Evolutionary conservation across 2,329 filamentous ascomycete genomes (phyloP).

Genomic region (Colletotrichum sansevieriae): DNA sequence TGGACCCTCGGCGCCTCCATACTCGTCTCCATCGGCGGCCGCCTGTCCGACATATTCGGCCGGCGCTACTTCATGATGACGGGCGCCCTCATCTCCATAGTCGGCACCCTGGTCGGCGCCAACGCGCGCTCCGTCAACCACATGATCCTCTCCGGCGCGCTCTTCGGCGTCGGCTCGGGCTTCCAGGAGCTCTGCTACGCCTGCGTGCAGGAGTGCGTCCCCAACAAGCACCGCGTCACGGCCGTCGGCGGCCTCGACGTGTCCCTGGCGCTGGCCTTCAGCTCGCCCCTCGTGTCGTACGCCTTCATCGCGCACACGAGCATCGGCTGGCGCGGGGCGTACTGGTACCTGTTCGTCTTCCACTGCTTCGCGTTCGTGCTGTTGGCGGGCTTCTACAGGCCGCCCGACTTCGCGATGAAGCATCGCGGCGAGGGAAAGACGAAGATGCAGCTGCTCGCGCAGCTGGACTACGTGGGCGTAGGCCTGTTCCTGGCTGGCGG

Average conservation of each 20-base stretch:
- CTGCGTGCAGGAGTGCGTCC: slow-evolving; percentile 53
- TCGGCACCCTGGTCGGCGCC: slow-evolving; percentile 55
- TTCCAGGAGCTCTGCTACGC: slow-evolving; percentile 56
- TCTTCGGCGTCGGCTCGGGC: slow-evolving; percentile 56
- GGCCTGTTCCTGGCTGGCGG: slow-evolving; percentile 47
- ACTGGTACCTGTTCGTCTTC: slow-evolving; percentile 45
- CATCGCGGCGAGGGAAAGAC: slow-evolving; percentile 47
- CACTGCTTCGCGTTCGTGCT: slow-evolving; percentile 44
- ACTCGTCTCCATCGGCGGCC: slow-evolving; percentile 51
- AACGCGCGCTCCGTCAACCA: slow-evolving; percentile 54
- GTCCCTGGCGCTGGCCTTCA: slow-evolving; percentile 46
- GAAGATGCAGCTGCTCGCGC: slow-evolving; percentile 44
- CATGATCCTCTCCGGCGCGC: slow-evolving; percentile 55
- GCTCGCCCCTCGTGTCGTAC: slow-evolving; percentile 51
- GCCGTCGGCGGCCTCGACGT: slow-evolving; percentile 53
- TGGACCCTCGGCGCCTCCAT: slow-evolving; percentile 51
- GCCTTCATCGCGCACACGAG: slow-evolving; percentile 46
- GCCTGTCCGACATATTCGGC: slow-evolving; percentile 56
- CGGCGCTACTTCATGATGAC: slow-evolving; percentile 54
- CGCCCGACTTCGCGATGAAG: slow-evolving; percentile 53
- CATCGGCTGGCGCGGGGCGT: slow-evolving; percentile 44
- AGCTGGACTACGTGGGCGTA: slow-evolving; percentile 47
- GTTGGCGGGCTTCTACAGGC: slow-evolving; percentile 50
- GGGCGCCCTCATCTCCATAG: slow-evolving; percentile 50
- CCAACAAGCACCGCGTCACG: slow-evolving; percentile 53